Evolutionary conservation across 2,329 filamentous ascomycete species (phyloP).

Genomic region (Colletotrichum truncatum): DNA sequence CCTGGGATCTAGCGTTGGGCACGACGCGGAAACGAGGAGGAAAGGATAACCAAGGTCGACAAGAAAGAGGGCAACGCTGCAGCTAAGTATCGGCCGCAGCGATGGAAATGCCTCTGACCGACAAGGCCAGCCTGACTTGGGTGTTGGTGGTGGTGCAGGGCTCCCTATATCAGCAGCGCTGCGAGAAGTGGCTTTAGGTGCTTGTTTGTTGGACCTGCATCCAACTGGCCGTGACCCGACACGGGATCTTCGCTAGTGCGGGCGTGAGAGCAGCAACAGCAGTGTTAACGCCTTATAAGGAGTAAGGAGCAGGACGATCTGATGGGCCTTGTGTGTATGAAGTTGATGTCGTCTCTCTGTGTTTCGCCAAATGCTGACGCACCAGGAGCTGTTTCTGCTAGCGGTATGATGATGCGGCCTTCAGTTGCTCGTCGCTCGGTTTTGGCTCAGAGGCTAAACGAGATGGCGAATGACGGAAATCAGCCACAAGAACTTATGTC

Average conservation of each 20-base stretch:
- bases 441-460: slow-evolving; percentile 17
- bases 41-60: background rate
- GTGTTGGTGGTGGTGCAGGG: slow-evolving; percentile 13
- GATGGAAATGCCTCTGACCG: slow-evolving; percentile 18
- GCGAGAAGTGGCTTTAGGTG: slow-evolving; percentile 23
- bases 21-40: slow-evolving; percentile 16
- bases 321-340: background rate
- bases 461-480: slow-evolving; percentile 10
- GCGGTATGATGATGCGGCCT: background rate
- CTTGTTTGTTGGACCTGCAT: slow-evolving; percentile 34
- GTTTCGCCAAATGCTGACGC: background rate
- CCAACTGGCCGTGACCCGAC: slow-evolving; percentile 29
- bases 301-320: background rate
- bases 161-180: slow-evolving; percentile 15
- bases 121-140: slow-evolving; percentile 24
- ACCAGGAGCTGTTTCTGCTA: slow-evolving; percentile 14
- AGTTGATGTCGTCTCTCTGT: slow-evolving; percentile 7
- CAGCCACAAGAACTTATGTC: background rate
- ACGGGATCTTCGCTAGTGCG: slow-evolving; percentile 36
- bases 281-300: slow-evolving; percentile 11
- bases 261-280: slow-evolving; percentile 31
- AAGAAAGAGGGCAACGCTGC: slow-evolving; percentile 10
- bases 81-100: slow-evolving; percentile 22
- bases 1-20: slow-evolving; percentile 28
- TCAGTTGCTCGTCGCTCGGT: slow-evolving; percentile 9